These are phyloP conservation scores for Stemphylium vesicarium DNA, from an alignment of 2,329 filamentous ascomycete genomes.

Conservation along the genomic window DNA sequence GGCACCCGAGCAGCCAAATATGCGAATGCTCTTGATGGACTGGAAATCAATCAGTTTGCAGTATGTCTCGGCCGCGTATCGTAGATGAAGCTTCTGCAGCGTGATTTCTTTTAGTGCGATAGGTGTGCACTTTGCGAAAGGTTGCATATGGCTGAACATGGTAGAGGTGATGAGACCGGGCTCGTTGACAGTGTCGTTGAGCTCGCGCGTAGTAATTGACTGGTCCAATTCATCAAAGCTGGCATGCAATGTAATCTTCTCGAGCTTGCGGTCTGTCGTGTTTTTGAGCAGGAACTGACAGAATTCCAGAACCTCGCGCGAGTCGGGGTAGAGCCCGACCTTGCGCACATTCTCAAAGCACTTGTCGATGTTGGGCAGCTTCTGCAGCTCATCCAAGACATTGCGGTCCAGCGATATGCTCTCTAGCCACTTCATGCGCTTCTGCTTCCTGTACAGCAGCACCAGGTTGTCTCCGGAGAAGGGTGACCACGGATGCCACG, in stretches of 20 bases:
- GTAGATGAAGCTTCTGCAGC: conserved; percentile 54
- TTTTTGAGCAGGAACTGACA: conserved; percentile 54
- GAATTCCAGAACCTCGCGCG: conserved; percentile 52
- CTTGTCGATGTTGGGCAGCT: conserved; percentile 48
- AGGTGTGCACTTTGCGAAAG: conserved; percentile 55
- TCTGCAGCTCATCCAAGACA: conserved; percentile 52
- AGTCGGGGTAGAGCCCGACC: conserved; percentile 57
- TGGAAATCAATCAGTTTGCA: conserved; percentile 56
- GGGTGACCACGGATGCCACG: conserved; percentile 58
- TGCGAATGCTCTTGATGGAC: conserved; percentile 50
- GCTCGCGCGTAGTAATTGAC: conserved; percentile 46
- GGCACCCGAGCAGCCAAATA: conserved; percentile 55
- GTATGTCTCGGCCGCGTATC: conserved; percentile 57
- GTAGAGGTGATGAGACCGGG: conserved; percentile 55
- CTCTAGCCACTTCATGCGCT: conserved; percentile 57
- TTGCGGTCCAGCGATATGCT: conserved; percentile 54
- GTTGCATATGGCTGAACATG: conserved; percentile 56
- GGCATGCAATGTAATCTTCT: conserved; percentile 56
- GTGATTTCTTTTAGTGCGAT: conserved; percentile 53
- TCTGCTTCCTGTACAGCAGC: conserved; percentile 57
- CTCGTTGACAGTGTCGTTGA: conserved; percentile 56
- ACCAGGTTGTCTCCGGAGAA: conserved; percentile 57
- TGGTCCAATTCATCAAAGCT: conserved; percentile 52
- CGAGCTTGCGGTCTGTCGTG: conserved; percentile 45
- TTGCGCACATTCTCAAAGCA: conserved; percentile 53